phyloP scores from a whole-genome alignment of 441 rosid genomes.

The Erodium trifolium region DNA sequence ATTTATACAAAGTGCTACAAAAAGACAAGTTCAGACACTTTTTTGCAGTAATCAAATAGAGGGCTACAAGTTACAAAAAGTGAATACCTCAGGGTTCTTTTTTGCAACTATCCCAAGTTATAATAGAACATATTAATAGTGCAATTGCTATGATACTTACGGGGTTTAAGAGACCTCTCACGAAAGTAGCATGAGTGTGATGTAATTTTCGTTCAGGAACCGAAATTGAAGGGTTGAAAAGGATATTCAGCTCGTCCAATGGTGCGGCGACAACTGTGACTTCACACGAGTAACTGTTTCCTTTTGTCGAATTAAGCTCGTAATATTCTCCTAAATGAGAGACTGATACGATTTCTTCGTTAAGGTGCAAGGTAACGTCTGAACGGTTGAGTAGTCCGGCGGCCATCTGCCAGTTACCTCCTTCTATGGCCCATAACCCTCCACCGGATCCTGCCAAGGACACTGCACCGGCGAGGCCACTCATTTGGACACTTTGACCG shows the following conservation, averaged over 20 bases:
- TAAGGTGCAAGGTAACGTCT: slow-evolving; percentile 53
- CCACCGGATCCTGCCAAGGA: slow-evolving; percentile 91
- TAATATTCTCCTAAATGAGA: slow-evolving; percentile 49
- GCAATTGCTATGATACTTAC: slow-evolving; percentile 35
- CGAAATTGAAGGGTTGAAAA: slow-evolving; percentile 50
- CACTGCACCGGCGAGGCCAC: slow-evolving; percentile 94
- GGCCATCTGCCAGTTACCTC: slow-evolving; percentile 96
- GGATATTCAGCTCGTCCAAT: slow-evolving; percentile 61
- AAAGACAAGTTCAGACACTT: too few species aligned
- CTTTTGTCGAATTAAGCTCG: slow-evolving; percentile 68
- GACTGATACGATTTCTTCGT: slow-evolving; percentile 57
- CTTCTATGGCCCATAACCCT: slow-evolving; percentile 78
- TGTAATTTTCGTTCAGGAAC: slow-evolving; percentile 71
- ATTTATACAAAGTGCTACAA: too few species aligned
- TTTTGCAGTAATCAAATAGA: too few species aligned
- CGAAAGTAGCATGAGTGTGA: slow-evolving; percentile 82
- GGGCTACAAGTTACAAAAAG: too few species aligned
- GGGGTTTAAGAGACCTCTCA: slow-evolving; percentile 76
- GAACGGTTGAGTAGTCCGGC: slow-evolving; percentile 60
- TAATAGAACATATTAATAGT: not conserved
- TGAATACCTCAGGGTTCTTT: too few species aligned
- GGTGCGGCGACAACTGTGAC: slow-evolving; percentile 71
- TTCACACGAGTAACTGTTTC: slow-evolving; percentile 53
- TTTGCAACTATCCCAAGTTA: too few species aligned
- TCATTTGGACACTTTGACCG: slow-evolving; percentile 71